Percentiles rank a stretch among this genome's conserved stretches.
Conservation (phyloP, 169 alveolate species). For the Eimeria sp. region DNA sequence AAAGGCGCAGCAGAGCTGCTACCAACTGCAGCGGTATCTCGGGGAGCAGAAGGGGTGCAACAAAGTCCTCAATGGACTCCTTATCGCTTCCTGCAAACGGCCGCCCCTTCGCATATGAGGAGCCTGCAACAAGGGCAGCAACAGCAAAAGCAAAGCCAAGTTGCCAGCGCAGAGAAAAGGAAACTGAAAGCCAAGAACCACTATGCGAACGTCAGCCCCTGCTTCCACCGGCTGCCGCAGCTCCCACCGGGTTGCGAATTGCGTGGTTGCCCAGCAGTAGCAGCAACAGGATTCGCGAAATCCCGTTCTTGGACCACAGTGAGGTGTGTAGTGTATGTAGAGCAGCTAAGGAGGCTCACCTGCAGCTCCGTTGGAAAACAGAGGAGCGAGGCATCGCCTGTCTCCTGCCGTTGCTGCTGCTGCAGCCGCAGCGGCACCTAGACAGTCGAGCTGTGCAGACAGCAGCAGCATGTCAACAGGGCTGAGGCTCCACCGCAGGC, state of each 20-base stretch:
- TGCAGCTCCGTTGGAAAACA: slow-evolving; percentile 11
- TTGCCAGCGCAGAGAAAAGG: neutral
- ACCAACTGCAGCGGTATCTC: slow-evolving; percentile 69
- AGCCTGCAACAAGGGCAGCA: slow-evolving; percentile 45
- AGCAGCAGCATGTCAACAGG: slow-evolving; percentile 47
- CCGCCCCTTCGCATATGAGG: neutral
- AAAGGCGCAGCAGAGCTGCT: slow-evolving; percentile 39
- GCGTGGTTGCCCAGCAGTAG: neutral
- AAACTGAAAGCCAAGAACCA: neutral
- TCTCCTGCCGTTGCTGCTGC: slow-evolving; percentile 61
- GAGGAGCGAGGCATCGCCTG: slow-evolving; percentile 4
- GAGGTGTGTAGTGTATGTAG: neutral
- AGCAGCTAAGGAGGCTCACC: slow-evolving; percentile 36
- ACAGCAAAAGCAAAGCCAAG: neutral
- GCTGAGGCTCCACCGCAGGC: slow-evolving; percentile 23
- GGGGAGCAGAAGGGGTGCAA: slow-evolving; percentile 61
- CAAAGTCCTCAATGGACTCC: slow-evolving; percentile 73
- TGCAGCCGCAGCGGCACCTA: slow-evolving; percentile 60
- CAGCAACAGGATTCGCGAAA: neutral
- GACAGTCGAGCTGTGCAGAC: slow-evolving; percentile 56
- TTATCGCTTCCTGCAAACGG: neutral
- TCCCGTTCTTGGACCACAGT: neutral
- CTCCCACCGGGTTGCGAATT: neutral
- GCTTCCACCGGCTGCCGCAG: neutral
- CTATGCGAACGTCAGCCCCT: neutral